Percentiles rank a stretch among this genome's conserved stretches.
Evolutionary conservation across 169 alveolate genomes (phyloP).

Genomic region (Pseudocohnilembus persalinus): DNA sequence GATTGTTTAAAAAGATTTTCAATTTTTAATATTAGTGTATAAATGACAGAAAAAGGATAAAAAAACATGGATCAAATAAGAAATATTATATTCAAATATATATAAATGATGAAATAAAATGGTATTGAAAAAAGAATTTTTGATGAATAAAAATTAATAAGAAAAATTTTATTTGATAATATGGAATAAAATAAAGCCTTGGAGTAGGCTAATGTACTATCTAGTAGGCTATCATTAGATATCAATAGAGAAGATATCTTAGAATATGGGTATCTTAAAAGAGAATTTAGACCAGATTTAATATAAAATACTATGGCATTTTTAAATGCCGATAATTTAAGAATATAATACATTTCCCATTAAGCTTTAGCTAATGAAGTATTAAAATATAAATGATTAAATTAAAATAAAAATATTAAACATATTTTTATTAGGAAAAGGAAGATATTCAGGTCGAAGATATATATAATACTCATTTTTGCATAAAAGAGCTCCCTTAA

Average conservation of each 20-base stretch:
- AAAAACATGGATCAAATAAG: constrained; percentile 53
- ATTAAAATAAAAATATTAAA: too few relatives aligned
- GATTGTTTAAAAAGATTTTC: constrained; percentile 30
- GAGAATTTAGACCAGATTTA: not conserved
- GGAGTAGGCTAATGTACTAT: not conserved
- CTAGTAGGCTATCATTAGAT: not conserved
- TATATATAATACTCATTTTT: too few relatives aligned
- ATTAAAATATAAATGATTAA: too few relatives aligned
- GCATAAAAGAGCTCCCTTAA: not conserved
- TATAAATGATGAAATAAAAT: constrained; percentile 55
- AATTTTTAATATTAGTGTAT: constrained; percentile 42
- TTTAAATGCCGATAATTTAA: too few relatives aligned
- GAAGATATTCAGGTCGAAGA: not conserved
- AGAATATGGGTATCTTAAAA: too few relatives aligned
- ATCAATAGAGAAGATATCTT: not conserved
- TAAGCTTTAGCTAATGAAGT: not conserved
- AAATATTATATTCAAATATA: constrained; percentile 59
- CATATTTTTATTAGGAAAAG: not conserved
- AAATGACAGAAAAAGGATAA: constrained; percentile 68
- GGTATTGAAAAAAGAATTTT: not conserved
- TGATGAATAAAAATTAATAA: not conserved
- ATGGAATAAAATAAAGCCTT: not conserved
- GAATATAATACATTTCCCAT: not conserved
- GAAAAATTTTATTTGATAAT: not conserved
- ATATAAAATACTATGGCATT: too few relatives aligned